Evolutionary conservation across 306 rosid species (phyloP), one percentile per base, ranked within the genome.

Genomic region (Canavalia gladiata): DNA sequence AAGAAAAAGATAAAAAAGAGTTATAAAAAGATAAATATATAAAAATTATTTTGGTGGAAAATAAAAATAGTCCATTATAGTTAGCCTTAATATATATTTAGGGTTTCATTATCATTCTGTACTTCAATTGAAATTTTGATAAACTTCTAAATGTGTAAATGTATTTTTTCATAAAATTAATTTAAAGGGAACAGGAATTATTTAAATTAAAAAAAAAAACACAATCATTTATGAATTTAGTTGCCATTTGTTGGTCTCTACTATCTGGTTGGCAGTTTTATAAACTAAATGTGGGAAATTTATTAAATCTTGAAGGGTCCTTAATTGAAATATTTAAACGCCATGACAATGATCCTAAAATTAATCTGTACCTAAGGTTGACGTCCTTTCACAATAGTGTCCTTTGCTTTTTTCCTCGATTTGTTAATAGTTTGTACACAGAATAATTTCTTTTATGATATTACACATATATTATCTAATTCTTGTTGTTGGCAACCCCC

Each of bases 361-460:
- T 59, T 31, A 59, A 8, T 59, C 30, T 59, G 42, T 10, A 13
- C 18, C 67, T 60, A 3, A 63, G 0, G 4, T 34, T 10, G 25
- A 1, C 10, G 67, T 60, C 42, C 6, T 31, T 30, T 60, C 7
- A 33, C 42, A 58, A 29, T 8, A 59, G 3, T 34, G 37, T 25
- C n/a, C 2, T 13, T 64, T 67, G 30, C 3, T 59, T 30, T 18
- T 3, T 60, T 33, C 67, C 7, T 60, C 4, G 67, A 60, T 11
- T 62, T 62, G 68, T 62, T 34, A 33, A 62, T 62, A 34, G 28
- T 62, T 62, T 63, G 69, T 63, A 37, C 6, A 6, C 1, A 39
- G 2, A 64, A 64, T 64, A 7, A 29, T 68, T 68, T 68, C 39
- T 68, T 41, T 68, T 45, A 68, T 45, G 46, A 68, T 45, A 68